A percentile compares a stretch with the other conserved stretches of the same genome.
Evolutionary conservation across 495 filamentous ascomycete genomes (phyloP).

Genomic region (Xylaria acuta): DNA sequence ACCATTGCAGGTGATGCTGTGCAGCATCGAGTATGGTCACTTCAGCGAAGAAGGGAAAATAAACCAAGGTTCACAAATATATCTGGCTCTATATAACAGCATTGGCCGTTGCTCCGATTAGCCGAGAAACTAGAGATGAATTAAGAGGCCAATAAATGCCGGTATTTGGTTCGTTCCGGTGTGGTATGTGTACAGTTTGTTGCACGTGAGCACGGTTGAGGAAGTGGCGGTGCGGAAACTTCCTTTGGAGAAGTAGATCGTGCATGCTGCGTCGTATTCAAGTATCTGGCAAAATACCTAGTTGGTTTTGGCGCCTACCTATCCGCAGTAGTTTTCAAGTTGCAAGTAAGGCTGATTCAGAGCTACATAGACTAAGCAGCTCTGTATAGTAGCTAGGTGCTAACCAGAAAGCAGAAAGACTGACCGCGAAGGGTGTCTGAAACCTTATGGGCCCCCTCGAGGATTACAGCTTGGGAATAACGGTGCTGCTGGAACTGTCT

Average conservation of each 20-base stretch:
- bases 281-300: neutral
- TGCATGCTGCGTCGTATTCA: neutral
- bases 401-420: neutral
- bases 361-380: neutral
- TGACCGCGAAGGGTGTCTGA: neutral
- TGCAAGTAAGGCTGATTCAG: neutral
- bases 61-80: neutral
- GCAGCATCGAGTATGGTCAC: neutral
- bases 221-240: neutral
- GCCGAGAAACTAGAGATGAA: neutral
- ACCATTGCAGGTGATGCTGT: neutral
- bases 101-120: neutral
- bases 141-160: neutral
- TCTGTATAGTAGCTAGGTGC: neutral
- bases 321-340: neutral
- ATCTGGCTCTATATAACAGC: neutral
- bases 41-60: neutral
- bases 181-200: neutral
- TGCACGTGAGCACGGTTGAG: neutral
- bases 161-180: neutral
- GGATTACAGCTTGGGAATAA: constrained; percentile 33
- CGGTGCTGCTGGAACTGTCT: constrained; percentile 21
- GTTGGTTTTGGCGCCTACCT: neutral
- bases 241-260: neutral
- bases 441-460: neutral